phyloP scores from a whole-genome alignment of 768 basidiomycete genomes.

The Leccinum disarticulatum region DNA sequence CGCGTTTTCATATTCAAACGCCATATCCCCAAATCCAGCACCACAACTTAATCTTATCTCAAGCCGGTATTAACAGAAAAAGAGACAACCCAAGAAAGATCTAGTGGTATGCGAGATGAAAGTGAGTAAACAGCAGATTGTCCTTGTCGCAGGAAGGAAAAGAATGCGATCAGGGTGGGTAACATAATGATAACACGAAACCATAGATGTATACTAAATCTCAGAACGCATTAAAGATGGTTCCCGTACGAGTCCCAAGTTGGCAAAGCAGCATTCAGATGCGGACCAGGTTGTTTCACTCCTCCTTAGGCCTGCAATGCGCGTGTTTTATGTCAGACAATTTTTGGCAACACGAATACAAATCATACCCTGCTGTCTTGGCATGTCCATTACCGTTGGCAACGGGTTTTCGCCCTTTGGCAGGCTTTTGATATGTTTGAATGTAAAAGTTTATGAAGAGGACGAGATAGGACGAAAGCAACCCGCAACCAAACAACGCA shows the following conservation, averaged over 20 bases:
- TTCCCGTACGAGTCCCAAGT: not conserved
- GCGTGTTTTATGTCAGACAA: constrained; percentile 2
- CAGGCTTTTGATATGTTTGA: constrained; percentile 76
- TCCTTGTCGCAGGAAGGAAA: constrained; percentile 13
- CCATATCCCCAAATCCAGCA: constrained; percentile 4
- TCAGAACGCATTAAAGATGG: constrained; percentile 15
- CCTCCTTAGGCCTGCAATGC: constrained; percentile 33
- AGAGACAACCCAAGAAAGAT: constrained; percentile 10
- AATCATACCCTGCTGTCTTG: constrained; percentile 34
- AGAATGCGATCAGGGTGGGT: constrained; percentile 13
- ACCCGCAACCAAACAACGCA: constrained; percentile 83
- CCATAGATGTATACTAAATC: constrained; percentile 13
- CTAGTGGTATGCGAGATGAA: constrained; percentile 11
- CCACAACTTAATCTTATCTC: not conserved
- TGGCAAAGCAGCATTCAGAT: not conserved
- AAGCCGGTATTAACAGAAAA: constrained; percentile 12
- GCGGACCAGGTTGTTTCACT: constrained; percentile 21
- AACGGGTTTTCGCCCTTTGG: constrained; percentile 31
- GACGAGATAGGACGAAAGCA: constrained; percentile 87
- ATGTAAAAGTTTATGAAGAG: constrained; percentile 97
- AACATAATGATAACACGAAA: constrained; percentile 18
- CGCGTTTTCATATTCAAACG: constrained; percentile 1
- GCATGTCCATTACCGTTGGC: constrained; percentile 49
- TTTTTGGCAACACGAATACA: not conserved
- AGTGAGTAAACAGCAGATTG: constrained; percentile 16